These are phyloP conservation scores for Westerdykella ornata DNA, from an alignment of 2,329 filamentous ascomycete species.

Conservation along the genomic window DNA sequence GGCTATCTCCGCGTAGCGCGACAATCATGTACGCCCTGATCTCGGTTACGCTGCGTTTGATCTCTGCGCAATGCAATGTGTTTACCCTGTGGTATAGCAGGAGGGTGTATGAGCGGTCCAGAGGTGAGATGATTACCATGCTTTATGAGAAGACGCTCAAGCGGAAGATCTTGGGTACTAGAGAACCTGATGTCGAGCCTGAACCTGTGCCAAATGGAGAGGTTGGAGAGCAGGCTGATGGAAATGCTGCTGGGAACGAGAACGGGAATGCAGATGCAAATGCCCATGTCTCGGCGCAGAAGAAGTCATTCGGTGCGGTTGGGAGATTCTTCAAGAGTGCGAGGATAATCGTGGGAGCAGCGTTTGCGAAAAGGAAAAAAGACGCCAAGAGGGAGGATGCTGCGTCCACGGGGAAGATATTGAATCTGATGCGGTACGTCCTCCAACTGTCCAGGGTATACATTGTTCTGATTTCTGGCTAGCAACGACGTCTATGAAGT, in stretches of 20 bases:
- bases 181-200: constrained; percentile 26
- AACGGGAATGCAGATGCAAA: constrained; percentile 3
- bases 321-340: constrained; percentile 15
- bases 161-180: constrained; percentile 48
- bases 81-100: constrained; percentile 76
- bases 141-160: constrained; percentile 71
- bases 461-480: background rate
- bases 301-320: constrained; percentile 8
- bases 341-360: constrained; percentile 7
- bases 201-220: constrained; percentile 14
- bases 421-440: constrained; percentile 68
- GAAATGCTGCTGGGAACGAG: constrained; percentile 11
- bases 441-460: too few species aligned
- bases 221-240: constrained; percentile 2
- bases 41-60: constrained; percentile 54
- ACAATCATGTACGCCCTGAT: constrained; percentile 61
- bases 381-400: constrained; percentile 40
- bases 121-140: constrained; percentile 82
- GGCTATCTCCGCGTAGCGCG: constrained; percentile 44
- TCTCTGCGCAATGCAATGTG: constrained; percentile 59
- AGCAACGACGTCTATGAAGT: constrained; percentile 71
- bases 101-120: constrained; percentile 72
- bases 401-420: constrained; percentile 82
- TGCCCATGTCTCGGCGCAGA: constrained; percentile 3
- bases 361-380: constrained; percentile 18